Base-by-base conservation (phyloP, 345 rosid species). In the Camelina sativa region DNA sequence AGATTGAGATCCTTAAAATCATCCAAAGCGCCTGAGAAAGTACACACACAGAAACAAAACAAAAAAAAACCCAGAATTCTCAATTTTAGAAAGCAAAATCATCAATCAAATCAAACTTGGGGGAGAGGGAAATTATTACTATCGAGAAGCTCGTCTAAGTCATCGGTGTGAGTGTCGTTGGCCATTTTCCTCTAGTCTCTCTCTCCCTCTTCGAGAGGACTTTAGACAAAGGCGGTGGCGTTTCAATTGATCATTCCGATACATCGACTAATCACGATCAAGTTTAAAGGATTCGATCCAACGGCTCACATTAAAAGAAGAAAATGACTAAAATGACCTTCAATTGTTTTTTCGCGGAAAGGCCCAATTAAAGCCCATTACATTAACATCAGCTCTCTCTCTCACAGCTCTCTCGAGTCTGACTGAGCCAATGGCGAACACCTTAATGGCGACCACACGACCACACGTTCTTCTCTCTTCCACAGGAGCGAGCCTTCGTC, bases 1-100 rank as follows among this genome's bases (percentile, higher is more conserved):
- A 96, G 88, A 72, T 91, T 92, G 82, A 96, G 94, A 81, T 62
- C 84, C 85, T 91, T 91, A 84, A 96, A 92, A 87, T 96, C 99
- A 79, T 89, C 96, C 90, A 96, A 85, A 76, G 95, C 99, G 73
- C 99, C 99, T 96, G 86, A 67, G 83, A 80, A 76, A 76, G 17
- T 62, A 35, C 51, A 57, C 66, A 70, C 6, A 25, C 28, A 25
- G 28, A 25, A 25, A 25, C 28, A 70, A 8, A 37, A 37, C 3
- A 8, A 37, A 37, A 37, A 35, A 65, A 23, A 53, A 43, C 62
- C 64, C 43, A 76, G 1, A 61, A 62, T 61, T 76, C 40, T 23
- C 44, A 76, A 54, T 69, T 22, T 6, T 34, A 11, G 11, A 16
- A 35, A 25, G 2, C 4, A 13, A 61, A 40, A 20, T 46, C 68